Percentiles rank a stretch among this genome's conserved stretches.
Conservation (phyloP, 2,329 filamentous ascomycete genomes). For the Colletotrichum abscissum region DNA sequence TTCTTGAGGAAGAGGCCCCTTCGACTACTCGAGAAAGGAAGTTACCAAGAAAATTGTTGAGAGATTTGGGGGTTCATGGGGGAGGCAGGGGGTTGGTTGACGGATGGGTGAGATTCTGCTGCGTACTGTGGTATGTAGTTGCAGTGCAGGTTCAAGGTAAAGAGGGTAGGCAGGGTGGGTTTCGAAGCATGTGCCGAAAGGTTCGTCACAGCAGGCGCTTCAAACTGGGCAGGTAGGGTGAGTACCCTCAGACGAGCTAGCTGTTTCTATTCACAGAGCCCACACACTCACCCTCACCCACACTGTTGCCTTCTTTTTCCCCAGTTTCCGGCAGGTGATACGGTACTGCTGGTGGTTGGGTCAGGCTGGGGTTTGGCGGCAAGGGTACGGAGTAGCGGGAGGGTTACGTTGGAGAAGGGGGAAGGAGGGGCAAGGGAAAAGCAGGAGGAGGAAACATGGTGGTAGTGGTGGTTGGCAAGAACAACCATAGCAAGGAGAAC, state of each 20-base stretch:
- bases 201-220: neutral
- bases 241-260: neutral
- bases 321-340: constrained; percentile 16
- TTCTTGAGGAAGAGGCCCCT: neutral
- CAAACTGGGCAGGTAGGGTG: neutral
- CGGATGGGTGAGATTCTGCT: neutral
- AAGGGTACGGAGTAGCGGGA: neutral
- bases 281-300: neutral
- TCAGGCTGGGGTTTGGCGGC: neutral
- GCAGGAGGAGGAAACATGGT: neutral
- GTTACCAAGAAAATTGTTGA: constrained; percentile 10
- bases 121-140: too few relatives aligned
- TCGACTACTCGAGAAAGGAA: constrained; percentile 9
- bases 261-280: neutral
- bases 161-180: neutral
- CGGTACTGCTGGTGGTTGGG: neutral
- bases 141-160: neutral
- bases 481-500: neutral
- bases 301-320: neutral
- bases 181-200: neutral
- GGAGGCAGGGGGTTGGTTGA: too few relatives aligned
- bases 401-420: too few relatives aligned
- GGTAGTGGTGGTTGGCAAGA: neutral
- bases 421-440: neutral
- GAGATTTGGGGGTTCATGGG: neutral